Percentiles rank a stretch among this genome's conserved stretches.
Evolutionary conservation across 306 rosid genomes (phyloP).

Genomic region (Urtica urens): DNA sequence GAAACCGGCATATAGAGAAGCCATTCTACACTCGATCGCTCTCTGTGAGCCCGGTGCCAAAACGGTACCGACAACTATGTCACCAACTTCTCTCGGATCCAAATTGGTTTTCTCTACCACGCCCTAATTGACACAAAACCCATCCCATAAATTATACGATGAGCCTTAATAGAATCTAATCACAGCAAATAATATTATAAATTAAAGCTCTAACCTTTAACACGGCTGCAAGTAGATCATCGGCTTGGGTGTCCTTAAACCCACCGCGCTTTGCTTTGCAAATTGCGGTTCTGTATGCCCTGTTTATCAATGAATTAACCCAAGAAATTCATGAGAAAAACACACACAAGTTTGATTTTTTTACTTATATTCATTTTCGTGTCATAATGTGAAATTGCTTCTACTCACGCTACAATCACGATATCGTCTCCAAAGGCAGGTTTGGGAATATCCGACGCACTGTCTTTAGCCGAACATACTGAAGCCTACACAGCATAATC

Average conservation of each 20-base stretch:
- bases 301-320: background rate
- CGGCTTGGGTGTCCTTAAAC: constrained; percentile 81
- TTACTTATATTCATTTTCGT: too few relatives aligned
- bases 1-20: constrained; percentile 78
- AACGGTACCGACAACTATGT: constrained; percentile 88
- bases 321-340: constrained; percentile 1
- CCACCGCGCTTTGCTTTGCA: constrained; percentile 83
- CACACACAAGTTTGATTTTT: background rate
- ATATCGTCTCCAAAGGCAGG: constrained; percentile 60
- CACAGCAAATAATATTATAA: too few relatives aligned
- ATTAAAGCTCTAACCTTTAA: constrained; percentile 41
- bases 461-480: constrained; percentile 41
- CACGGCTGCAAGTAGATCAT: constrained; percentile 80
- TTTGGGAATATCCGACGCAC: constrained; percentile 27
- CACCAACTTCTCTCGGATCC: constrained; percentile 72
- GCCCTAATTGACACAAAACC: too few relatives aligned
- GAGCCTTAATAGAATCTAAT: too few relatives aligned
- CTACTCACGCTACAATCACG: constrained; percentile 80
- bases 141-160: too few relatives aligned
- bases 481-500: constrained; percentile 37
- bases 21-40: constrained; percentile 93
- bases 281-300: constrained; percentile 78
- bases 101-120: constrained; percentile 69
- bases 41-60: constrained; percentile 73
- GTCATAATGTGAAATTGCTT: constrained; percentile 1